Percentiles rank a stretch among this genome's conserved stretches.
Evolutionary conservation across 1,284 basidiomycete species (phyloP).

Genomic region (Fomitopsis palustris): DNA sequence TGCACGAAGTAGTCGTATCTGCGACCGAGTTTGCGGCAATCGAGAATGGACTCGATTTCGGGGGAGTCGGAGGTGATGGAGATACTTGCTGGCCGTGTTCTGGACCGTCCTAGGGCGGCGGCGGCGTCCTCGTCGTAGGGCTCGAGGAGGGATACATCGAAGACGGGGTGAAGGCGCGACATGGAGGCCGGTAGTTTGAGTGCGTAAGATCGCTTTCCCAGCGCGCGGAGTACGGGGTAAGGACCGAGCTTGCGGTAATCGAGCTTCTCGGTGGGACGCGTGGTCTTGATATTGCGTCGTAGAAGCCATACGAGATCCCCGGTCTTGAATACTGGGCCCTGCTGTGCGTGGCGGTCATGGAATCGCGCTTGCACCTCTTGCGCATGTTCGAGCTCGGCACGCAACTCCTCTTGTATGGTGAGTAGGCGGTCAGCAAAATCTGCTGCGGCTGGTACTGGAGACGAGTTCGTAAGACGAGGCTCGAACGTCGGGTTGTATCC

Average conservation of each 20-base stretch:
- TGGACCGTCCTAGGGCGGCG: conserved; percentile 16
- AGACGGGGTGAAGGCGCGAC: conserved; percentile 34
- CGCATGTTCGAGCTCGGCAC: conserved; percentile 23
- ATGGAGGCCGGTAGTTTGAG: conserved; percentile 32
- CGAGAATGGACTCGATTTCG: conserved; percentile 19
- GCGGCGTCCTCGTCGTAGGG: conserved; percentile 27
- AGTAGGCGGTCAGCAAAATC: conserved; percentile 18
- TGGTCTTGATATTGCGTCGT: conserved; percentile 33
- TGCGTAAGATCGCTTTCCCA: conserved; percentile 19
- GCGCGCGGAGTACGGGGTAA: conserved; percentile 25
- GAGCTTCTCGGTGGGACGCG: conserved; percentile 36
- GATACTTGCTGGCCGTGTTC: too few relatives aligned
- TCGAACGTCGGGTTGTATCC: conserved; percentile 14
- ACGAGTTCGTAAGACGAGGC: background rate
- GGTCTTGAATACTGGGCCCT: conserved; percentile 26
- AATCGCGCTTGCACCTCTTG: conserved; percentile 25
- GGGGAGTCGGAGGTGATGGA: too few relatives aligned
- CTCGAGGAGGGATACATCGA: conserved; percentile 38
- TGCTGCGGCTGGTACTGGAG: conserved; percentile 12
- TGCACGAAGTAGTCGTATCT: conserved; percentile 30
- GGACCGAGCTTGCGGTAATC: conserved; percentile 35
- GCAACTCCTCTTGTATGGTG: conserved; percentile 23
- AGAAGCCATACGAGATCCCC: conserved; percentile 36
- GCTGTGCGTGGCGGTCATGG: conserved; percentile 18
- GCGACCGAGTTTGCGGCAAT: conserved; percentile 27